These are phyloP conservation scores for Hirschioporus abietinus DNA, from an alignment of 768 basidiomycete genomes.

Conservation along the genomic window DNA sequence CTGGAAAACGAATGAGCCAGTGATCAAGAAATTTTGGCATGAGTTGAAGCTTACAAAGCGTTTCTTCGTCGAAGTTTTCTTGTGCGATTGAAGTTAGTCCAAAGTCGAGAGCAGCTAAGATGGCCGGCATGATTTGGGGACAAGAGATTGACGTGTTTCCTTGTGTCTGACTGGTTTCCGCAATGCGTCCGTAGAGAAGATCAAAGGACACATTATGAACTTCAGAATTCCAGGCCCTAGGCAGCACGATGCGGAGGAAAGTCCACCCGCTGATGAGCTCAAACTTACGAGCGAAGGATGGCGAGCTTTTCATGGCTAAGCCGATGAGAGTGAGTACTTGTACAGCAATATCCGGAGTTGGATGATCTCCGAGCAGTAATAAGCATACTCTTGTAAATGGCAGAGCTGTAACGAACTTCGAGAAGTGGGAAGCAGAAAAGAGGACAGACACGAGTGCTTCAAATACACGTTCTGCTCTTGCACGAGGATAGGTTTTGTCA, in stretches of 20 bases:
- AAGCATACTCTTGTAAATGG: conserved; percentile 77
- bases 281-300: conserved; percentile 74
- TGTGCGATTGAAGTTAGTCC: conserved; percentile 37
- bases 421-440: conserved; percentile 43
- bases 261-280: conserved; percentile 85
- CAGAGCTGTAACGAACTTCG: conserved; percentile 66
- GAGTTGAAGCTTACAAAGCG: conserved; percentile 5
- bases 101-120: conserved; percentile 62
- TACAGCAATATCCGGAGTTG: conserved; percentile 48
- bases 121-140: conserved; percentile 65
- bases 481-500: conserved; percentile 41
- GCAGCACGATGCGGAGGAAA: conserved; percentile 62
- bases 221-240: conserved; percentile 56
- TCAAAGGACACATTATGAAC: conserved; percentile 69
- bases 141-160: conserved; percentile 35
- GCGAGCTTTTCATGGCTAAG: conserved; percentile 46
- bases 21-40: conserved; percentile 20
- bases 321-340: conserved; percentile 57
- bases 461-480: conserved; percentile 67
- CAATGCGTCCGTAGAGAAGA: conserved; percentile 52
- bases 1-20: conserved; percentile 10
- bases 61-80: conserved; percentile 26
- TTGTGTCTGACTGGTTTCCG: conserved; percentile 9
- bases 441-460: conserved; percentile 59
- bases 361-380: conserved; percentile 74